These are phyloP conservation scores for Codiaeum variegatum DNA, from an alignment of 441 rosid genomes.

Conservation along the genomic window DNA sequence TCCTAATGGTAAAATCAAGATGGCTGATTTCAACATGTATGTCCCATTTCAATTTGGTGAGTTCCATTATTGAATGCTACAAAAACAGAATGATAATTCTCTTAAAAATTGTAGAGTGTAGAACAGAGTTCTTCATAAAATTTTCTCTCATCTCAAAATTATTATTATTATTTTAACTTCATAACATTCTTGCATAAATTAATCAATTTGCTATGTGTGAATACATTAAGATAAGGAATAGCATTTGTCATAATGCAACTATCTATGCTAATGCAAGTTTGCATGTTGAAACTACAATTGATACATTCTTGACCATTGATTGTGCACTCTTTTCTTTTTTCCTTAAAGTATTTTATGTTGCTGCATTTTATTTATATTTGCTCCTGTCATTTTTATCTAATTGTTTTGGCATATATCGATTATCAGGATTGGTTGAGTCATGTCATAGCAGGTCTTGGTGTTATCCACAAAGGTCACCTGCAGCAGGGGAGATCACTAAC, in stretches of 20 bases:
- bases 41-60: slow-evolving; percentile 17
- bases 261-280: too few relatives aligned
- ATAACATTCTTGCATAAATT: too few relatives aligned
- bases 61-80: slow-evolving; percentile 9
- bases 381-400: slow-evolving; percentile 2
- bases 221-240: too few relatives aligned
- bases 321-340: not conserved
- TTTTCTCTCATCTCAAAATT: not conserved
- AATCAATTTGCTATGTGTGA: too few relatives aligned
- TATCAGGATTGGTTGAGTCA: slow-evolving; percentile 95
- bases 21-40: slow-evolving; percentile 93
- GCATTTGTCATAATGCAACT: too few relatives aligned
- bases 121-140: not conserved
- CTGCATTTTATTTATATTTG: not conserved
- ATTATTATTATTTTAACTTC: too few relatives aligned
- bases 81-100: not conserved
- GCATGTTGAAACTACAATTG: too few relatives aligned
- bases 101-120: not conserved
- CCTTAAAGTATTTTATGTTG: not conserved
- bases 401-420: slow-evolving; percentile 17
- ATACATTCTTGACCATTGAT: too few relatives aligned
- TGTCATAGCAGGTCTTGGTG: slow-evolving; percentile 95
- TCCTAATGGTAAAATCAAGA: slow-evolving; percentile 88
- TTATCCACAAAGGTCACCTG: slow-evolving; percentile 83
- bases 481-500: slow-evolving; percentile 89